Percentiles rank a stretch among this genome's conserved stretches.
phyloP scores from a whole-genome alignment of 2,329 filamentous ascomycete species.

The Calonectria montana region DNA sequence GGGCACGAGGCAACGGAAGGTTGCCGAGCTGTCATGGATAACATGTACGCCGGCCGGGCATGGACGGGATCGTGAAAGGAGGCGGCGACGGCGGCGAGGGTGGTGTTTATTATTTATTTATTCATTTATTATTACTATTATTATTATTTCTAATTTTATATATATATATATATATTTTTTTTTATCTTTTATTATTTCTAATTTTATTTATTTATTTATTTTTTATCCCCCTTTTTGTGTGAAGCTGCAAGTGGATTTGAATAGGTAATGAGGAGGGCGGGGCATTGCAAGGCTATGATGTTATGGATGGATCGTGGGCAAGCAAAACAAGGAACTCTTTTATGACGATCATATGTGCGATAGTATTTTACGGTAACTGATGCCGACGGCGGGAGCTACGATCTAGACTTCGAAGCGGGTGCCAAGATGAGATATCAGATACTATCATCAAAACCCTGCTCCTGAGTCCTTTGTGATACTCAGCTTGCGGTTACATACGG shows the following conservation, averaged over 20 bases:
- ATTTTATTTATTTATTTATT: background rate
- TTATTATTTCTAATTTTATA: too few relatives aligned
- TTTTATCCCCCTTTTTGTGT: background rate
- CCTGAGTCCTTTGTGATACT: background rate
- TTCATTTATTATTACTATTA: too few relatives aligned
- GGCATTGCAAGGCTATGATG: background rate
- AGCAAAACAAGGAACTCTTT: conserved; percentile 12
- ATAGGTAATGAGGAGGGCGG: conserved; percentile 7
- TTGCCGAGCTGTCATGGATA: conserved; percentile 34
- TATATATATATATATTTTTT: too few relatives aligned
- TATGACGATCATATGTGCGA: background rate
- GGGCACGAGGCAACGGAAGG: conserved; percentile 36
- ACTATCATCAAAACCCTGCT: background rate
- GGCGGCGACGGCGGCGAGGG: background rate
- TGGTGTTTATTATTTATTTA: background rate
- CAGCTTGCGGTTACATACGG: conserved; percentile 13
- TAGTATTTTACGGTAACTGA: background rate
- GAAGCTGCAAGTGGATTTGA: background rate
- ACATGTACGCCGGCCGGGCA: conserved; percentile 33
- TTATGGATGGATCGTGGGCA: background rate
- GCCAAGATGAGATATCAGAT: conserved; percentile 6
- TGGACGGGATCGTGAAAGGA: conserved; percentile 37
- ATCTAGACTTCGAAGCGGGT: background rate
- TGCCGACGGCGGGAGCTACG: background rate
- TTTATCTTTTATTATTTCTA: too few relatives aligned